phyloP scores from a whole-genome alignment of 2,329 filamentous ascomycete species.

The Thielaviopsis musarum region DNA sequence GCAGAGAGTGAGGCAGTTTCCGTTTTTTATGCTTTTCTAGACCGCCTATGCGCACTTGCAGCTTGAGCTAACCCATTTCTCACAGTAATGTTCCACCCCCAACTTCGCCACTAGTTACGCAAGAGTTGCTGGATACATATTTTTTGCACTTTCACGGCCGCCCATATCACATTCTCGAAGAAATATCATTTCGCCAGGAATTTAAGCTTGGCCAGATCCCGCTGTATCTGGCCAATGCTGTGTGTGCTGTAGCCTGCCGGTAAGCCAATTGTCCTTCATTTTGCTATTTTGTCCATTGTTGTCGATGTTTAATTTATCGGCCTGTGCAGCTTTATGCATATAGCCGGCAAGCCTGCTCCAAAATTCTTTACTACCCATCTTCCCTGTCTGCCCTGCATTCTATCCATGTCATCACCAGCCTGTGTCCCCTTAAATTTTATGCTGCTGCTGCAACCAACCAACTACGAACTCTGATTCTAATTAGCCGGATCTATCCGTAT shows the following conservation, averaged over 20 bases:
- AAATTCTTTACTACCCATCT: neutral
- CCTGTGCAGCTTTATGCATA: too few relatives aligned
- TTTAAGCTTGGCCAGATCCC: slow-evolving; percentile 52
- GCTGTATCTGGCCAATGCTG: slow-evolving; percentile 34
- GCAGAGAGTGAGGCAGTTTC: too few relatives aligned
- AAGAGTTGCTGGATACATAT: slow-evolving; percentile 58
- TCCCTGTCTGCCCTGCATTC: neutral
- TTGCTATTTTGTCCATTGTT: too few relatives aligned
- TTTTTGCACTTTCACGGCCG: slow-evolving; percentile 67
- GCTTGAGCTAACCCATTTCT: too few relatives aligned
- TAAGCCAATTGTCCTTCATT: slow-evolving; percentile 19
- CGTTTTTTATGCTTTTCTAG: too few relatives aligned
- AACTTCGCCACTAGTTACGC: slow-evolving; percentile 20
- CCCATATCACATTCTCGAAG: slow-evolving; percentile 67
- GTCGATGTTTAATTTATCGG: too few relatives aligned
- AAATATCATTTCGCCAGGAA: slow-evolving; percentile 54
- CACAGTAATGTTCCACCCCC: too few relatives aligned
- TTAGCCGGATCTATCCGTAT: neutral
- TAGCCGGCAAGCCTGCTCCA: too few relatives aligned
- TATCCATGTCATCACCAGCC: neutral
- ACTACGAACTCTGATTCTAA: neutral
- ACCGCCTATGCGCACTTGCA: too few relatives aligned
- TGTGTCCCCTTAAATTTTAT: too few relatives aligned
- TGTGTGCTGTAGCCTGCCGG: slow-evolving; percentile 47
- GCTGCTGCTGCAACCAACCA: slow-evolving; percentile 6